Percentiles rank a stretch among this genome's conserved stretches.
phyloP scores from a whole-genome alignment of 305 asterid genomes.

The Fraxinus sp. region DNA sequence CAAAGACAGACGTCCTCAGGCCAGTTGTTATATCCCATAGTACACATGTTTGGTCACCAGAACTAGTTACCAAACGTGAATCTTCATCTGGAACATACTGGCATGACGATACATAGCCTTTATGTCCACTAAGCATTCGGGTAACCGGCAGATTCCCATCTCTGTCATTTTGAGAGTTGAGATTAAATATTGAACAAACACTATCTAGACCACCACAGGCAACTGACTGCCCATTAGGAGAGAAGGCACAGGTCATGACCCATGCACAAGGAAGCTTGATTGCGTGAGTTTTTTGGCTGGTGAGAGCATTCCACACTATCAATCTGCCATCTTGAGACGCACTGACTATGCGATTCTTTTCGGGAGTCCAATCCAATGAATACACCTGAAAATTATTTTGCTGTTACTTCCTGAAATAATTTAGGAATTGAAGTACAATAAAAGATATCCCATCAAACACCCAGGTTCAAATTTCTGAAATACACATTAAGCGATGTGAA shows the following conservation, averaged over 20 bases:
- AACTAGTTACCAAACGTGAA: conserved; percentile 78
- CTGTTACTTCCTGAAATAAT: conserved; percentile 1
- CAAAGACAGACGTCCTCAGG: conserved; percentile 85
- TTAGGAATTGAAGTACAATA: not conserved
- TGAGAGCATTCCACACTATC: conserved; percentile 97
- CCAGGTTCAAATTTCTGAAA: not conserved
- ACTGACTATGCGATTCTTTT: conserved; percentile 91
- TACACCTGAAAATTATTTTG: conserved; percentile 57
- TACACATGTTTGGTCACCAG: conserved; percentile 95
- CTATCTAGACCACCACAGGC: conserved; percentile 99
- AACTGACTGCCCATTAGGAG: conserved; percentile 88
- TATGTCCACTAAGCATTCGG: conserved; percentile 84
- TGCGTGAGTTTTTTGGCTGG: conserved; percentile 96
- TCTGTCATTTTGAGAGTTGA: conserved; percentile 75
- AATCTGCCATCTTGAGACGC: conserved; percentile 99
- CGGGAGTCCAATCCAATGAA: conserved; percentile 97
- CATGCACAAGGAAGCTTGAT: conserved; percentile 96
- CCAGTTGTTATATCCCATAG: conserved; percentile 98
- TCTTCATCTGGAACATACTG: conserved; percentile 96
- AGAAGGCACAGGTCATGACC: conserved; percentile 98
- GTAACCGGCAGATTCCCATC: conserved; percentile 85
- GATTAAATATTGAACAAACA: conserved; percentile 87
- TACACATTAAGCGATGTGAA: not conserved
- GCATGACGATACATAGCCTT: conserved; percentile 92
- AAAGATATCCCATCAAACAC: not conserved